Percentiles rank a stretch among this genome's conserved stretches.
Conservation (phyloP, 1,284 basidiomycete species). For the Cronartium quercuum region DNA sequence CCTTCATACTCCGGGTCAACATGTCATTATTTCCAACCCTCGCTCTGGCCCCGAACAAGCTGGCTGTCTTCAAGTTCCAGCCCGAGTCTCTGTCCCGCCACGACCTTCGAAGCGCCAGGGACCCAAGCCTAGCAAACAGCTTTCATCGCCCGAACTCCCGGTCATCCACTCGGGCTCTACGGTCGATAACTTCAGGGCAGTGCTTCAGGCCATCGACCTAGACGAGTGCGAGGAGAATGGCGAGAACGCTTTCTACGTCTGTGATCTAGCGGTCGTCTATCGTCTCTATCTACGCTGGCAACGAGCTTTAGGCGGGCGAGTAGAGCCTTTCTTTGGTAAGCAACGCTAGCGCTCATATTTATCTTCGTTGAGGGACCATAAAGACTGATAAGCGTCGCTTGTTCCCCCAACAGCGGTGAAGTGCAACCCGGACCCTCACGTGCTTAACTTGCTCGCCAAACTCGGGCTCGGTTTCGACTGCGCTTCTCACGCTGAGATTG, state of each 20-base stretch:
- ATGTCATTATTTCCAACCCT: too few species aligned
- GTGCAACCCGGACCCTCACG: conserved; percentile 94
- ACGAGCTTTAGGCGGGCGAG: conserved; percentile 61
- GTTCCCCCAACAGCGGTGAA: conserved; percentile 64
- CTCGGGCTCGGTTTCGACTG: conserved; percentile 94
- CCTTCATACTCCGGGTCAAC: too few species aligned
- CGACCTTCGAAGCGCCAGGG: conserved; percentile 12
- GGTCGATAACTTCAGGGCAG: conserved; percentile 15
- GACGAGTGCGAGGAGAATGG: conserved; percentile 58
- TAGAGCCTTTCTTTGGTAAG: conserved; percentile 86
- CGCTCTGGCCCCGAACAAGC: too few species aligned
- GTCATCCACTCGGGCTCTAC: conserved; percentile 17
- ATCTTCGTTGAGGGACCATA: too few species aligned
- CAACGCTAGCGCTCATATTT: background rate
- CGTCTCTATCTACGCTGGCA: conserved; percentile 80
- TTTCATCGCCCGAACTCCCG: background rate
- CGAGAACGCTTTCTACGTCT: conserved; percentile 93
- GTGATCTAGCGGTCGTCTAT: conserved; percentile 83
- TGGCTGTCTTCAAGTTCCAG: too few species aligned
- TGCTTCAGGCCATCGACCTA: conserved; percentile 47
- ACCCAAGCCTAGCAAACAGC: background rate
- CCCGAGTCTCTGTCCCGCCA: conserved; percentile 23
- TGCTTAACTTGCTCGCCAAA: conserved; percentile 80
- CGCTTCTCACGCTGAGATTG: conserved; percentile 93
- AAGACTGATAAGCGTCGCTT: too few species aligned